Evolutionary conservation across 176 grass and related monocot species (phyloP).

Genomic region (Oryza meridionalis): DNA sequence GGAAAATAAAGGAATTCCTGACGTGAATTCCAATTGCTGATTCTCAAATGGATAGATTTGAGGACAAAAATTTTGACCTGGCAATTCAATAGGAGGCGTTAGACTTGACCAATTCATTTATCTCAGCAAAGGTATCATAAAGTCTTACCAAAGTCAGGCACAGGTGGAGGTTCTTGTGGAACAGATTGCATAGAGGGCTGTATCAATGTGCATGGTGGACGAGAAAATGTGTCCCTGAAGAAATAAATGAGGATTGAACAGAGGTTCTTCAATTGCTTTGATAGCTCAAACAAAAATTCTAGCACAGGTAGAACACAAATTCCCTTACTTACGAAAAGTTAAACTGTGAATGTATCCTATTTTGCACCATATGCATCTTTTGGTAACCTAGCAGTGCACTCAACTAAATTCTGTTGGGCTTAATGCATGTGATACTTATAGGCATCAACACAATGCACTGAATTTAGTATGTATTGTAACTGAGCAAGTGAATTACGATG

Average conservation of each 20-base stretch:
- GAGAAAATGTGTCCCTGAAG: conserved; percentile 96
- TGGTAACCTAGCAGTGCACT: conserved; percentile 34
- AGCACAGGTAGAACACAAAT: conserved; percentile 6
- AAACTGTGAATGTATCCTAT: conserved; percentile 5
- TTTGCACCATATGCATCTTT: neutral
- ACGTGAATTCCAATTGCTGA: conserved; percentile 62
- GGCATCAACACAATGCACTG: neutral
- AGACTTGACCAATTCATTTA: conserved; percentile 26
- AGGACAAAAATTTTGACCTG: conserved; percentile 95
- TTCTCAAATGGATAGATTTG: conserved; percentile 88
- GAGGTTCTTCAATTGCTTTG: conserved; percentile 27
- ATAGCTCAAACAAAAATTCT: conserved; percentile 7
- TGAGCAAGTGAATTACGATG: conserved; percentile 31
- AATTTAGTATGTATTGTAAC: conserved; percentile 23
- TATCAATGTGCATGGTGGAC: conserved; percentile 93
- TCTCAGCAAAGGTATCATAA: conserved; percentile 30
- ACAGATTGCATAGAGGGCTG: conserved; percentile 87
- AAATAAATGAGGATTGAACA: conserved; percentile 32
- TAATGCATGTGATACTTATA: conserved; percentile 10
- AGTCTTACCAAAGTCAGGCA: conserved; percentile 81
- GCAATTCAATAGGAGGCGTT: conserved; percentile 30
- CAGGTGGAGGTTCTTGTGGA: conserved; percentile 58
- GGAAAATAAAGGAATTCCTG: conserved; percentile 77
- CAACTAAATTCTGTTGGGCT: conserved; percentile 26
- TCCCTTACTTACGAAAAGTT: conserved; percentile 22